Evolutionary conservation across 2,329 filamentous ascomycete genomes (phyloP).

Genomic region (Penicillium sp.): DNA sequence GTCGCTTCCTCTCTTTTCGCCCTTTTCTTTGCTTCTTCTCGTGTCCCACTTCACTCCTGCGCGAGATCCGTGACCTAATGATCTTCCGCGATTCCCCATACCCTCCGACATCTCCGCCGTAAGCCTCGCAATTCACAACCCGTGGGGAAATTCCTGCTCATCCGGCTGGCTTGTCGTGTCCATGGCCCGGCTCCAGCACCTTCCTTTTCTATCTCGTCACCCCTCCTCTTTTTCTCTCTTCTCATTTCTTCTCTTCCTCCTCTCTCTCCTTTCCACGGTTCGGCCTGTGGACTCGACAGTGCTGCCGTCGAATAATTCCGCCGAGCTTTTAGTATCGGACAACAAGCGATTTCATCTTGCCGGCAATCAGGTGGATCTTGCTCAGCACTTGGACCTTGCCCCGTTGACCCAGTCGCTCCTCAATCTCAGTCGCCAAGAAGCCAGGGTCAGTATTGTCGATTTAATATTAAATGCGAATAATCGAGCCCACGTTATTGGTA

Average conservation of each 20-base stretch:
- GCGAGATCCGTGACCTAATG: conserved; percentile 26
- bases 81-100: conserved; percentile 26
- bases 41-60: conserved; percentile 11
- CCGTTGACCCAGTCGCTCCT: conserved; percentile 35
- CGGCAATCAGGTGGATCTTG: conserved; percentile 26
- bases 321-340: conserved; percentile 29
- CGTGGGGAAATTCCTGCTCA: conserved; percentile 27
- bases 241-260: conserved; percentile 19
- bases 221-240: conserved; percentile 16
- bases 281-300: conserved; percentile 29
- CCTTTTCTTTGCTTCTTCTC: conserved; percentile 20
- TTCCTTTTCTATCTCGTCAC: conserved; percentile 18
- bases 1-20: conserved; percentile 1
- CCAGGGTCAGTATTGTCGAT: conserved; percentile 28
- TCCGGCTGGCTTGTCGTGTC: conserved; percentile 23
- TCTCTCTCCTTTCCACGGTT: conserved; percentile 22
- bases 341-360: conserved; percentile 30
- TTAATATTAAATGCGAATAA: neutral
- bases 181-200: conserved; percentile 19
- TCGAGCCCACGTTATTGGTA: neutral
- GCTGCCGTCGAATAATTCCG: conserved; percentile 36
- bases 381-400: conserved; percentile 26
- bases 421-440: conserved; percentile 19
- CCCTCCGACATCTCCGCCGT: conserved; percentile 30
- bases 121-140: conserved; percentile 26